Conservation (phyloP, 371 early-diverging fungal species). For the Circinella minor region DNA sequence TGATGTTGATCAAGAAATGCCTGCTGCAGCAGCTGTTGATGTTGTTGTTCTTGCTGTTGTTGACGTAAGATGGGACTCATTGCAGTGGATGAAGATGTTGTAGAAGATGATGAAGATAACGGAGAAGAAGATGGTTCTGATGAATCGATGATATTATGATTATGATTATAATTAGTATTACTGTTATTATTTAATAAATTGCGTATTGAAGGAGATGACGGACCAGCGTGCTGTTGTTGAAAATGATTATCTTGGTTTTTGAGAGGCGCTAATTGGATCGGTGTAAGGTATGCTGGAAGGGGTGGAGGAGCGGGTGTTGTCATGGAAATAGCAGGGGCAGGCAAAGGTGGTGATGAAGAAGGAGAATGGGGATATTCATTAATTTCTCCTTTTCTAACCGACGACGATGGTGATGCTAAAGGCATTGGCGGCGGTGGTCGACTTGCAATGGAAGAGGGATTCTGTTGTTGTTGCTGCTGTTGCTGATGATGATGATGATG, state of each 20-base stretch:
- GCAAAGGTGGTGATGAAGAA: too few species aligned
- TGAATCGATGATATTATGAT: too few species aligned
- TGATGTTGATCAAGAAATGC: too few species aligned
- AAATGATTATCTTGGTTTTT: not conserved
- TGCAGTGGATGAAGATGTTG: not conserved
- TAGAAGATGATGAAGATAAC: conserved; percentile 17
- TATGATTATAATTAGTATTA: not conserved
- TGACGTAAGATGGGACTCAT: not conserved
- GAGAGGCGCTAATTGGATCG: conserved; percentile 4
- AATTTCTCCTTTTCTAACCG: too few species aligned
- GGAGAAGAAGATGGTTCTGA: not conserved
- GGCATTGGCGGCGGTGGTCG: not conserved
- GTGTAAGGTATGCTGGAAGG: not conserved
- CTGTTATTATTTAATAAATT: conserved; percentile 9
- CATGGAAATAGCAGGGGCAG: not conserved
- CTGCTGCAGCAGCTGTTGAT: too few species aligned
- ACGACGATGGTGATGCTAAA: too few species aligned
- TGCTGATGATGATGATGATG: too few species aligned
- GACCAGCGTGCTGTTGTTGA: not conserved
- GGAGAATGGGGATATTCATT: not conserved
- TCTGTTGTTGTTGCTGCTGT: too few species aligned
- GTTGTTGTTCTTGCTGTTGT: not conserved
- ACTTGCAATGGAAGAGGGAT: too few species aligned
- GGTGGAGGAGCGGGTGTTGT: conserved; percentile 4
- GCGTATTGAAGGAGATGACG: conserved; percentile 6